phyloP scores from a whole-genome alignment of 495 filamentous ascomycete genomes.

The Neurospora discreta region DNA sequence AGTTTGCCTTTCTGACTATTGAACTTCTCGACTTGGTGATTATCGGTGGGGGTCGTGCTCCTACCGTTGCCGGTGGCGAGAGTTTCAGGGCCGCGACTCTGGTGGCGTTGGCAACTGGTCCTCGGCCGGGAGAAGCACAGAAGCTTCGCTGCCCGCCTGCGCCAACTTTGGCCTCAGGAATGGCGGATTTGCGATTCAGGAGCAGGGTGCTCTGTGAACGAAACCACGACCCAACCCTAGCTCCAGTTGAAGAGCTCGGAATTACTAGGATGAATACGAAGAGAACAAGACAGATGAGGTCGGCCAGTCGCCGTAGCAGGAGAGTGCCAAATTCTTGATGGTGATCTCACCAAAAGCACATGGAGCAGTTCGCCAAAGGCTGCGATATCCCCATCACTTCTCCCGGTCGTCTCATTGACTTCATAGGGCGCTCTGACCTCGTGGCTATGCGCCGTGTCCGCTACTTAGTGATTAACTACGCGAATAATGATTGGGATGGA shows the following conservation, averaged over 20 bases:
- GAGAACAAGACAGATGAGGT: neutral
- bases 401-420: neutral
- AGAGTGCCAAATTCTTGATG: neutral
- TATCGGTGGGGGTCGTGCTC: too few species aligned
- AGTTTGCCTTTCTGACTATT: slow-evolving; percentile 13
- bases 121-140: neutral
- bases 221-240: neutral
- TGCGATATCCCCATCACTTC: slow-evolving; percentile 12
- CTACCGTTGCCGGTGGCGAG: too few species aligned
- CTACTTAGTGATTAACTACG: neutral
- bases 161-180: neutral
- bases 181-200: neutral
- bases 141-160: neutral
- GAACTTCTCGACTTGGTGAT: neutral
- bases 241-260: too few species aligned
- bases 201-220: neutral
- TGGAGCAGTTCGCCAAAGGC: slow-evolving; percentile 33
- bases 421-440: neutral
- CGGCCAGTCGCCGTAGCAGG: neutral
- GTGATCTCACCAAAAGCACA: slow-evolving; percentile 37
- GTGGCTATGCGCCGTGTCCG: neutral
- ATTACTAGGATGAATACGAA: neutral
- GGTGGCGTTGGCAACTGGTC: neutral
- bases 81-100: neutral
- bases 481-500: neutral